These are phyloP conservation scores for Saccharomycopsis fibuligera DNA, from an alignment of 805 yeast genomes.

Conservation along the genomic window DNA sequence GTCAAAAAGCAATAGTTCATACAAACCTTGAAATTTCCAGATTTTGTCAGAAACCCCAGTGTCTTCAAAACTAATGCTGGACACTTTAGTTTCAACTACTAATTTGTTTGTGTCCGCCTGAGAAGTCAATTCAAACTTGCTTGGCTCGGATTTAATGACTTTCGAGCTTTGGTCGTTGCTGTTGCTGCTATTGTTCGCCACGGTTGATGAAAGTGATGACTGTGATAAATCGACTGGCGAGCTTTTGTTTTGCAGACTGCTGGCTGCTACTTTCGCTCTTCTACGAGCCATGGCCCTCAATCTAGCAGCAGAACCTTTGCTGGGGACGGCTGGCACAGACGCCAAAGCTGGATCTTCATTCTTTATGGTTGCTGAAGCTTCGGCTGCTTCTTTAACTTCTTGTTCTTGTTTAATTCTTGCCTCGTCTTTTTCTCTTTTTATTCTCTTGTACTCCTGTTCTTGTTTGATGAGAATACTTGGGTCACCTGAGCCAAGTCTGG, in stretches of 20 bases:
- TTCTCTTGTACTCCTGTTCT: constrained; percentile 17
- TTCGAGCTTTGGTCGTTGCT: neutral
- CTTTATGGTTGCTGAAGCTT: constrained; percentile 15
- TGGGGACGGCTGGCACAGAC: constrained; percentile 23
- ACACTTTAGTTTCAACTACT: constrained; percentile 69
- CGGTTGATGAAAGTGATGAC: constrained; percentile 55
- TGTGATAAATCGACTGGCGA: constrained; percentile 63
- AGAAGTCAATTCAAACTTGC: constrained; percentile 57
- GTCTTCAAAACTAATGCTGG: constrained; percentile 51
- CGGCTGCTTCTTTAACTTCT: constrained; percentile 13
- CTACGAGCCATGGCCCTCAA: constrained; percentile 93
- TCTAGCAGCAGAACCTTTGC: constrained; percentile 51
- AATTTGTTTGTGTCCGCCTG: constrained; percentile 77
- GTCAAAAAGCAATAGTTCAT: constrained; percentile 72
- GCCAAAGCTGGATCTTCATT: constrained; percentile 22
- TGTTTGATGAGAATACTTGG: constrained; percentile 19
- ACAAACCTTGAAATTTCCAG: constrained; percentile 94
- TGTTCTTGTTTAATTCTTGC: constrained; percentile 22
- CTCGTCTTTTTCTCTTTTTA: constrained; percentile 20
- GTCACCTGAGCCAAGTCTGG: constrained; percentile 37
- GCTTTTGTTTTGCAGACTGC: constrained; percentile 37
- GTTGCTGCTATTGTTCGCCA: constrained; percentile 28
- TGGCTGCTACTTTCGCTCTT: constrained; percentile 69
- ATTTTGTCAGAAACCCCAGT: constrained; percentile 65
- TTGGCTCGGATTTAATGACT: constrained; percentile 12